phyloP scores from a whole-genome alignment of 768 basidiomycete genomes.

The Suillus luteus region DNA sequence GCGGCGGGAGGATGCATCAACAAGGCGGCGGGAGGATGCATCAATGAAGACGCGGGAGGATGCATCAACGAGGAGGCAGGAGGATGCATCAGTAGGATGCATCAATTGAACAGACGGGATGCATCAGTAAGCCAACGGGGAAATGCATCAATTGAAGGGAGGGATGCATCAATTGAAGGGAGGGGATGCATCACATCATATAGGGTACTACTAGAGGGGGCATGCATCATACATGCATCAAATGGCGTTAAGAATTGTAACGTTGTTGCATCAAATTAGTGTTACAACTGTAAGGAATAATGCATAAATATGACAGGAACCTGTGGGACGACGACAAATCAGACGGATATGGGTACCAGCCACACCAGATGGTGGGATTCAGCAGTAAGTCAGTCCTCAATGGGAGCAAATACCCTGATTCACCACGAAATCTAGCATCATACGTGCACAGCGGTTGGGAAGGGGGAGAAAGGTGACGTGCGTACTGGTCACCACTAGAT shows the following conservation, averaged over 20 bases:
- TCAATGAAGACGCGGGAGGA: neutral
- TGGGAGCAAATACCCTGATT: too few relatives aligned
- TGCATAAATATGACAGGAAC: too few relatives aligned
- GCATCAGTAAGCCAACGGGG: neutral
- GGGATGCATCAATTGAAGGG: neutral
- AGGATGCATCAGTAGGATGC: too few relatives aligned
- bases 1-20: neutral
- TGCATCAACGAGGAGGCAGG: neutral
- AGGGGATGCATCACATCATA: neutral
- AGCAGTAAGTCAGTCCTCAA: too few relatives aligned
- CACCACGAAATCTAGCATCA: neutral
- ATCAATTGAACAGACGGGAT: too few relatives aligned
- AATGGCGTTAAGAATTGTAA: neutral
- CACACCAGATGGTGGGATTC: too few relatives aligned
- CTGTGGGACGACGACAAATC: too few relatives aligned
- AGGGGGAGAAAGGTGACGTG: neutral
- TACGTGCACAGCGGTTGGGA: neutral
- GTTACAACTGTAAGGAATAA: neutral
- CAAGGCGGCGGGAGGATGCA: too few relatives aligned
- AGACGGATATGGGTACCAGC: too few relatives aligned
- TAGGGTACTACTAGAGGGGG: neutral
- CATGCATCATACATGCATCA: neutral
- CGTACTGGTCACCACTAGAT: too few relatives aligned
- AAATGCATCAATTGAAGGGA: neutral
- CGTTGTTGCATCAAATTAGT: neutral